phyloP scores from a whole-genome alignment of 2,329 filamentous ascomycete genomes.

The Ophiostoma ips region DNA sequence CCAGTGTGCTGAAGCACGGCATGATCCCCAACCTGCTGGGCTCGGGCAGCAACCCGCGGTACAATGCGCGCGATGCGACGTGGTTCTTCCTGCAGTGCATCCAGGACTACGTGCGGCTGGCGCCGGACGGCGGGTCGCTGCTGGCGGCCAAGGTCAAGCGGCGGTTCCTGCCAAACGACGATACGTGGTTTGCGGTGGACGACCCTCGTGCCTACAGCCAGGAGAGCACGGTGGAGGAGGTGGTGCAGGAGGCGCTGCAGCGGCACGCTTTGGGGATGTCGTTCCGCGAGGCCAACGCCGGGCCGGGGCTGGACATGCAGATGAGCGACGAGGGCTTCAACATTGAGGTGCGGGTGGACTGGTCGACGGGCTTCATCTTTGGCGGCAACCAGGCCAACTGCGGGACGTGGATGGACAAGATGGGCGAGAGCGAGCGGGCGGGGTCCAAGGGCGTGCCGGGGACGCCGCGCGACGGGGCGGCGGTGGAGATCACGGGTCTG shows the following conservation, averaged over 20 bases:
- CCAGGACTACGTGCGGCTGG: constrained; percentile 78
- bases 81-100: constrained; percentile 98
- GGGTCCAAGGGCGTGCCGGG: constrained; percentile 87
- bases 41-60: constrained; percentile 72
- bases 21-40: constrained; percentile 94
- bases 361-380: constrained; percentile 80
- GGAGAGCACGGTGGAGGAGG: constrained; percentile 69
- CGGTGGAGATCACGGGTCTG: constrained; percentile 87
- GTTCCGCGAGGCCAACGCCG: constrained; percentile 90
- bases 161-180: constrained; percentile 87
- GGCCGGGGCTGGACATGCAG: constrained; percentile 73
- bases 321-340: constrained; percentile 91
- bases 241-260: constrained; percentile 88
- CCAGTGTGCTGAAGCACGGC: constrained; percentile 90
- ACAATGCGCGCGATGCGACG: constrained; percentile 90
- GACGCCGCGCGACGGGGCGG: constrained; percentile 91
- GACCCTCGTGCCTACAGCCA: constrained; percentile 77
- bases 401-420: constrained; percentile 99
- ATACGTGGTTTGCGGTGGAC: constrained; percentile 77
- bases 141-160: constrained; percentile 66
- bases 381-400: constrained; percentile 92
- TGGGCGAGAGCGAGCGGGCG: constrained; percentile 92
- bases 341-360: constrained; percentile 81
- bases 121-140: constrained; percentile 59
- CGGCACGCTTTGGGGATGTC: constrained; percentile 81